Conservation (phyloP, 2,329 filamentous ascomycete genomes). For the Penicillium sp. region DNA sequence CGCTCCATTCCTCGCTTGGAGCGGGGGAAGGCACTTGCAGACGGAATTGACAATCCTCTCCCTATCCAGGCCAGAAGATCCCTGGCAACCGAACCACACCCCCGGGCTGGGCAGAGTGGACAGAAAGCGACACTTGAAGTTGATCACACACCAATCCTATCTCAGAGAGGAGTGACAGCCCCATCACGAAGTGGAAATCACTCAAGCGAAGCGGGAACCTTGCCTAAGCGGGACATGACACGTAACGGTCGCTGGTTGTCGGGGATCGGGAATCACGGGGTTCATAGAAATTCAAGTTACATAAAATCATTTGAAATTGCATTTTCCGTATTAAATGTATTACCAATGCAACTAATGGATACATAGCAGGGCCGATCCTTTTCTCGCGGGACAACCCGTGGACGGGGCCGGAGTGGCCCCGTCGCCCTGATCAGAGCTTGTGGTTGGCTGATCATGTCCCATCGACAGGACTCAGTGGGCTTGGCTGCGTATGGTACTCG, state of each 20-base stretch:
- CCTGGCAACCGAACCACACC: neutral
- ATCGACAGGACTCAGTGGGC: neutral
- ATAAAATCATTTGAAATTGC: neutral
- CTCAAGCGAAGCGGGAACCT: conserved; percentile 10
- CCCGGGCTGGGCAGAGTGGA: neutral
- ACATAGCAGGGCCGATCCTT: neutral
- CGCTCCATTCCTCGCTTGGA: neutral
- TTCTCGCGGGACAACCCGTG: conserved; percentile 11
- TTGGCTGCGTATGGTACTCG: neutral
- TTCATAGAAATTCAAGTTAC: neutral
- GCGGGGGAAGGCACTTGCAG: neutral
- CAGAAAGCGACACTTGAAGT: neutral
- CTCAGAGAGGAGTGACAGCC: neutral
- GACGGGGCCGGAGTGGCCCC: conserved; percentile 9
- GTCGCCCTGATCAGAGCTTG: conserved; percentile 3
- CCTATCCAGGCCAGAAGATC: neutral
- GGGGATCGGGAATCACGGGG: neutral
- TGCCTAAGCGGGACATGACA: conserved; percentile 31
- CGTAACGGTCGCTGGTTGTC: conserved; percentile 24
- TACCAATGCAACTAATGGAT: neutral
- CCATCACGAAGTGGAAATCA: neutral
- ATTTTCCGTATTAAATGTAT: neutral
- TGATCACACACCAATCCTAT: neutral
- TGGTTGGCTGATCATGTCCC: conserved; percentile 14
- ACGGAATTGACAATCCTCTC: neutral